A percentile compares a stretch with the other conserved stretches of the same genome.
These are phyloP conservation scores for Saturnispora besseyi DNA, from an alignment of 805 yeast genomes.

Conservation along the genomic window DNA sequence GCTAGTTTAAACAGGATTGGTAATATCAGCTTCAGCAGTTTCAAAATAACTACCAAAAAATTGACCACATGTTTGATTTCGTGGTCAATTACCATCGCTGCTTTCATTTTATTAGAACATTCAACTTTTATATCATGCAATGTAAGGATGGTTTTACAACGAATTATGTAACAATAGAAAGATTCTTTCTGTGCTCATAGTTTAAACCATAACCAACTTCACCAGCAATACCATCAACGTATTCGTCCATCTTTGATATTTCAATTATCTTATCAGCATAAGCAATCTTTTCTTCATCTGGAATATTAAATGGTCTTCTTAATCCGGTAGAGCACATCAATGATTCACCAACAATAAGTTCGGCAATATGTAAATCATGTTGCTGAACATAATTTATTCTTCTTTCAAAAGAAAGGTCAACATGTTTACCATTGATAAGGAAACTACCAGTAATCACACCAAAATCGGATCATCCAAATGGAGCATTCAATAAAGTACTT, in stretches of 20 bases:
- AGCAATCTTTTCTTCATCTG: conserved; percentile 34
- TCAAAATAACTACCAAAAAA: conserved; percentile 36
- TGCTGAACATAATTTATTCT: conserved; percentile 51
- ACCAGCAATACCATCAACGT: conserved; percentile 45
- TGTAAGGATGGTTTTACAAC: conserved; percentile 44
- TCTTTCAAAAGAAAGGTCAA: conserved; percentile 42
- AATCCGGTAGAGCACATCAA: conserved; percentile 40
- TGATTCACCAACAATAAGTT: conserved; percentile 44
- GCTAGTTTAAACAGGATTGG: conserved; percentile 39
- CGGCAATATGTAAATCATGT: conserved; percentile 43
- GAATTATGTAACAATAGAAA: conserved; percentile 47
- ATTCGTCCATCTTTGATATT: conserved; percentile 34
- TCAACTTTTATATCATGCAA: conserved; percentile 43
- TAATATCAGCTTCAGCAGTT: conserved; percentile 44
- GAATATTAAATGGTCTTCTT: conserved; percentile 34
- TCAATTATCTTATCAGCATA: conserved; percentile 35
- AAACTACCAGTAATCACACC: conserved; percentile 51
- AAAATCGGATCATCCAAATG: conserved; percentile 42
- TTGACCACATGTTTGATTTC: conserved; percentile 55
- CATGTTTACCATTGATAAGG: conserved; percentile 43
- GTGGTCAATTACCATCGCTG: conserved; percentile 43
- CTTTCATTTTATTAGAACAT: conserved; percentile 41
- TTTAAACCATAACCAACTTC: conserved; percentile 40
- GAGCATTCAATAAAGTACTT: conserved; percentile 45
- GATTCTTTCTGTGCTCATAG: conserved; percentile 46